Percentiles rank a stretch among this genome's conserved stretches.
Evolutionary conservation across 768 basidiomycete genomes (phyloP).

Genomic region (Lactifluus piperatus): DNA sequence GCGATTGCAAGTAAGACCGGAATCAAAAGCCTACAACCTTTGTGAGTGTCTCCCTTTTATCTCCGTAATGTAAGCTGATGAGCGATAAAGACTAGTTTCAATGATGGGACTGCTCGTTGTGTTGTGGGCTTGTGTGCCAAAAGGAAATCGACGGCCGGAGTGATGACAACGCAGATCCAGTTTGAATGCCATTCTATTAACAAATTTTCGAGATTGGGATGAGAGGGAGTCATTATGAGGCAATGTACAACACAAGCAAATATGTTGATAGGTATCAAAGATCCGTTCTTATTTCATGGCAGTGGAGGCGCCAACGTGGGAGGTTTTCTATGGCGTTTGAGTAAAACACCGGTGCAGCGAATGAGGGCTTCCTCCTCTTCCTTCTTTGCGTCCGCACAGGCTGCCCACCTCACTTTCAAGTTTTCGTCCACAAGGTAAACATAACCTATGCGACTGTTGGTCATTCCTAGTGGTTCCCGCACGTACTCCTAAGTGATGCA

Average conservation of each 20-base stretch:
- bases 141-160: slow-evolving; percentile 15
- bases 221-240: neutral
- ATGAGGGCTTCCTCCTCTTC: slow-evolving; percentile 66
- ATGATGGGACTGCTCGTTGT: slow-evolving; percentile 37
- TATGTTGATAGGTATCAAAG: neutral
- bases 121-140: slow-evolving; percentile 37
- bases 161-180: neutral
- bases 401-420: slow-evolving; percentile 85
- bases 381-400: slow-evolving; percentile 70
- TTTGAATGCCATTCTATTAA: neutral
- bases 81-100: slow-evolving; percentile 25
- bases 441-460: slow-evolving; percentile 86
- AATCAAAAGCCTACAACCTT: slow-evolving; percentile 38
- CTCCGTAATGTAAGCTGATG: neutral
- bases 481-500: slow-evolving; percentile 38
- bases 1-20: slow-evolving; percentile 34
- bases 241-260: neutral
- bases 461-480: slow-evolving; percentile 78
- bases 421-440: slow-evolving; percentile 86
- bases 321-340: slow-evolving; percentile 44
- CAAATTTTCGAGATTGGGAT: neutral
- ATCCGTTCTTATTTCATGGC: neutral
- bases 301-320: neutral
- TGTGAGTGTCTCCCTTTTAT: slow-evolving; percentile 30
- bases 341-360: slow-evolving; percentile 58